phyloP scores from a whole-genome alignment of 768 basidiomycete species.

The Pseudohyphozyma bogoriensis region DNA sequence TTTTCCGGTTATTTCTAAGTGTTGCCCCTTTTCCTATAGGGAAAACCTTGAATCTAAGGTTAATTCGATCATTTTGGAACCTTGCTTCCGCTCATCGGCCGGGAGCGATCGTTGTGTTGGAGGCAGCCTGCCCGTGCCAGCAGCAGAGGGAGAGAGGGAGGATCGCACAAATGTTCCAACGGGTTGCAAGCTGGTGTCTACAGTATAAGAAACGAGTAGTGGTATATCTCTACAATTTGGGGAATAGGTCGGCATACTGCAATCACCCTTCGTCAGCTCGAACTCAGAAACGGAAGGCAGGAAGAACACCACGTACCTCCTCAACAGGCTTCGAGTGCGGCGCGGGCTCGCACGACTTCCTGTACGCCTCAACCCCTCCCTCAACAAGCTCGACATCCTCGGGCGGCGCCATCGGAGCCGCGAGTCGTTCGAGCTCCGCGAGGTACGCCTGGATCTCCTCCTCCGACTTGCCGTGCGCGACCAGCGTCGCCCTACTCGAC shows the following conservation, averaged over 20 bases:
- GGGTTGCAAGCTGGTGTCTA: background rate
- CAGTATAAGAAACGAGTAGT: background rate
- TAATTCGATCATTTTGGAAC: too few relatives aligned
- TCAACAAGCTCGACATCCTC: conserved; percentile 13
- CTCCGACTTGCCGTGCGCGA: conserved; percentile 35
- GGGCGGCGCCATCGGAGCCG: conserved; percentile 47
- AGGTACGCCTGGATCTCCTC: conserved; percentile 47
- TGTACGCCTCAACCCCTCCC: conserved; percentile 16
- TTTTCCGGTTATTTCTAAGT: too few relatives aligned
- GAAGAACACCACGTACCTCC: conserved; percentile 5
- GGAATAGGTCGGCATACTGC: background rate
- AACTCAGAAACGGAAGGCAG: background rate
- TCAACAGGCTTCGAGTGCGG: conserved; percentile 14
- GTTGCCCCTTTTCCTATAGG: too few relatives aligned
- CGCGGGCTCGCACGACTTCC: conserved; percentile 2
- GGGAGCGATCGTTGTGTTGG: too few relatives aligned
- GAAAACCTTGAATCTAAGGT: too few relatives aligned
- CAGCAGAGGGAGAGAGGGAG: background rate
- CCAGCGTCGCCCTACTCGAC: conserved; percentile 50
- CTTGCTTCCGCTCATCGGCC: too few relatives aligned
- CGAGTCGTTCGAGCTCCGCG: conserved; percentile 49
- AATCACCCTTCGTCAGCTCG: background rate
- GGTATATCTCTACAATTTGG: background rate
- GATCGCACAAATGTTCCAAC: background rate
- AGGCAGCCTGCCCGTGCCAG: too few relatives aligned